A percentile compares a stretch with the other conserved stretches of the same genome.
Evolutionary conservation across 1,284 basidiomycete species (phyloP).

Genomic region (Puccinia hordei): DNA sequence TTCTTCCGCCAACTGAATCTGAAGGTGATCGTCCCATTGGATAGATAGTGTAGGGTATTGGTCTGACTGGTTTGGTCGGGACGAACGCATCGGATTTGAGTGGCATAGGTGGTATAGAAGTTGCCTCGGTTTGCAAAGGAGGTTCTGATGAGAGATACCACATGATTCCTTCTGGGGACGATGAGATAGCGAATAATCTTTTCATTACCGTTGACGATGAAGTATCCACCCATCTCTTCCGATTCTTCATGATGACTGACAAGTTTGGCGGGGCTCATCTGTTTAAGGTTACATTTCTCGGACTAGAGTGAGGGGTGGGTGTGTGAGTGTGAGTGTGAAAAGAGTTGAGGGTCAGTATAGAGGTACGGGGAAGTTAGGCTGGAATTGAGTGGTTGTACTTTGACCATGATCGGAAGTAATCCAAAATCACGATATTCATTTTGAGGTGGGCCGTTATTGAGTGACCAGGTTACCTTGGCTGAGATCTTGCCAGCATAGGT

Average conservation of each 20-base stretch:
- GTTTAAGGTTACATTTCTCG: conserved; percentile 85
- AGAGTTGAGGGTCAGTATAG: neutral
- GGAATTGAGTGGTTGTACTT: conserved; percentile 66
- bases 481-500: conserved; percentile 91
- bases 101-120: conserved; percentile 89
- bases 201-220: conserved; percentile 98
- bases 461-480: conserved; percentile 83
- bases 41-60: conserved; percentile 94
- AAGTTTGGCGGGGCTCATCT: conserved; percentile 80
- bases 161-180: conserved; percentile 84
- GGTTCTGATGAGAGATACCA: conserved; percentile 79
- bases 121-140: conserved; percentile 89
- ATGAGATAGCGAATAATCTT: conserved; percentile 96
- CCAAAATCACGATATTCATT: conserved; percentile 85
- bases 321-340: neutral
- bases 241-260: conserved; percentile 91
- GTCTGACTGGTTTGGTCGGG: conserved; percentile 88
- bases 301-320: conserved; percentile 65
- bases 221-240: conserved; percentile 98
- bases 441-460: conserved; percentile 73
- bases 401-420: conserved; percentile 91
- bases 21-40: conserved; percentile 91
- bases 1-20: conserved; percentile 97
- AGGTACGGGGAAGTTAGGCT: conserved; percentile 4
- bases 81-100: conserved; percentile 91